Conservation (phyloP, 192 early-diverging fungal species). For the Globomyces pollinis-pini region DNA sequence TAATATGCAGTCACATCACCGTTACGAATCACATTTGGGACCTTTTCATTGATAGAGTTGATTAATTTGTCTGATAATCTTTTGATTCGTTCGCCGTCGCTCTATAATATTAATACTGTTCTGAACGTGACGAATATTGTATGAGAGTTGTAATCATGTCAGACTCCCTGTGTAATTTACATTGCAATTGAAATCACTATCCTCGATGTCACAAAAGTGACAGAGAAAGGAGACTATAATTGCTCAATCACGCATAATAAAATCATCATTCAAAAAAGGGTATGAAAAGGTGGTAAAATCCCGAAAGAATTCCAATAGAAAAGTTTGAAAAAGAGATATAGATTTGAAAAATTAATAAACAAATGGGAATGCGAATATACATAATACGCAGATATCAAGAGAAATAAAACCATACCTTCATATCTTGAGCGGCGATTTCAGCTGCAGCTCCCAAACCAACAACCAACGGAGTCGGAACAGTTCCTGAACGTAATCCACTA, state of each 20-base stretch:
- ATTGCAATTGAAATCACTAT: neutral
- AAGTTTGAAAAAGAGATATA: too few species aligned
- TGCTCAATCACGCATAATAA: slow-evolving; percentile 10
- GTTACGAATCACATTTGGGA: slow-evolving; percentile 81
- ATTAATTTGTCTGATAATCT: slow-evolving; percentile 71
- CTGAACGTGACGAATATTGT: slow-evolving; percentile 48
- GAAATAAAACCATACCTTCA: slow-evolving; percentile 73
- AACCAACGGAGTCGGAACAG: slow-evolving; percentile 81
- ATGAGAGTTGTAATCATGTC: slow-evolving; percentile 25
- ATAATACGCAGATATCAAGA: too few species aligned
- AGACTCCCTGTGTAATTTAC: slow-evolving; percentile 14
- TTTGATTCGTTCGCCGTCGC: slow-evolving; percentile 68
- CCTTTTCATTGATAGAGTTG: slow-evolving; percentile 66
- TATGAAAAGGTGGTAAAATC: too few species aligned
- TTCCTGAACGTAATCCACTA: slow-evolving; percentile 89
- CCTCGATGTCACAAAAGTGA: too few species aligned
- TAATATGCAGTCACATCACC: slow-evolving; percentile 73
- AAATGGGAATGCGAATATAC: too few species aligned
- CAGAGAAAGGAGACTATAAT: neutral
- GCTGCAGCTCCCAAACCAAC: slow-evolving; percentile 90
- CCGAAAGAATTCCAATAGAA: too few species aligned
- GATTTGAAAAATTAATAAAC: too few species aligned
- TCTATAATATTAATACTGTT: slow-evolving; percentile 54
- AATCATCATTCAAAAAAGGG: slow-evolving; percentile 6
- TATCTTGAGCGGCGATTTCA: slow-evolving; percentile 67